phyloP scores from a whole-genome alignment of 2,329 filamentous ascomycete genomes.

The Pseudogymnoascus pannorum region DNA sequence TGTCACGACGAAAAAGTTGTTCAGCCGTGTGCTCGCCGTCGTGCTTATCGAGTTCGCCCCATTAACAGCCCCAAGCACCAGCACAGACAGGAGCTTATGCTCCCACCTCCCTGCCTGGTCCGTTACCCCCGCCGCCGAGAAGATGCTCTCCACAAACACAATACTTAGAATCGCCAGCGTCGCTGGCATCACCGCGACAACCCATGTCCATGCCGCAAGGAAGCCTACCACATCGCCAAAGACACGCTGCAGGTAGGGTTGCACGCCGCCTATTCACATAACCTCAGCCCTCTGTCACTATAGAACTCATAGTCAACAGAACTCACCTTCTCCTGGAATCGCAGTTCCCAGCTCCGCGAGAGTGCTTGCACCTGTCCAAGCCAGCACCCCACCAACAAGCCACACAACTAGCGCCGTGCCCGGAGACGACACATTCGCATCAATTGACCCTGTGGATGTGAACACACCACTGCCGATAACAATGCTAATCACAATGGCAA shows the following conservation, averaged over 20 bases:
- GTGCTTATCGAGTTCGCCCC: slow-evolving; percentile 50
- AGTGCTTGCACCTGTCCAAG: slow-evolving; percentile 56
- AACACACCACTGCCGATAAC: slow-evolving; percentile 60
- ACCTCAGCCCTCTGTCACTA: background rate
- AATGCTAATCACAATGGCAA: slow-evolving; percentile 54
- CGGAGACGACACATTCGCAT: slow-evolving; percentile 56
- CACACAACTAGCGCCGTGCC: slow-evolving; percentile 51
- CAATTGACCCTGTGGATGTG: slow-evolving; percentile 55
- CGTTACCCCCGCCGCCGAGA: slow-evolving; percentile 42
- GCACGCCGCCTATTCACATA: slow-evolving; percentile 43
- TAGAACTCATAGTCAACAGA: background rate
- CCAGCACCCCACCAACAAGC: slow-evolving; percentile 53
- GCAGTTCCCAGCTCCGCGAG: slow-evolving; percentile 57
- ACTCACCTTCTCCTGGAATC: slow-evolving; percentile 50
- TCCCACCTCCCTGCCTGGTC: slow-evolving; percentile 34
- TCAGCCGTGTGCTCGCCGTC: slow-evolving; percentile 46
- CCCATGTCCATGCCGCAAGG: slow-evolving; percentile 58
- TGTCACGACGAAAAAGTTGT: slow-evolving; percentile 47
- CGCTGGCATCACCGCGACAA: slow-evolving; percentile 57
- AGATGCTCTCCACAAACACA: slow-evolving; percentile 55
- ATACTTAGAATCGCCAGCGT: slow-evolving; percentile 58
- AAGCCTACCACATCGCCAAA: slow-evolving; percentile 57
- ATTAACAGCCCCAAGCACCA: slow-evolving; percentile 40
- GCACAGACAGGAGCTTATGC: slow-evolving; percentile 46
- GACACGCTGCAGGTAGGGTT: slow-evolving; percentile 54